Percentiles rank a stretch among this genome's conserved stretches.
phyloP scores from a whole-genome alignment of 2,329 filamentous ascomycete genomes.

The Fusarium sp. region DNA sequence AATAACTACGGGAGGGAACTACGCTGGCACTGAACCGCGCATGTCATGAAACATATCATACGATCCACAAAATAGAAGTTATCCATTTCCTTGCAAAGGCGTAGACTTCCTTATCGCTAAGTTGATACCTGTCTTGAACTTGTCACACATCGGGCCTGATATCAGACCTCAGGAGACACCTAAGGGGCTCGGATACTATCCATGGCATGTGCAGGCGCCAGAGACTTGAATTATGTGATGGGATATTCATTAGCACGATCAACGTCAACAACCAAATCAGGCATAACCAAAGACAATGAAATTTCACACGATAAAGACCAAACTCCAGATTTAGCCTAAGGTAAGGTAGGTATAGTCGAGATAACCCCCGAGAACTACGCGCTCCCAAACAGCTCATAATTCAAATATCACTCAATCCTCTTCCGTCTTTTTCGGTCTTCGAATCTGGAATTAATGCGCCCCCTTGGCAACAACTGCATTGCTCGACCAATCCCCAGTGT shows the following conservation, averaged over 20 bases:
- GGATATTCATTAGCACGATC: neutral
- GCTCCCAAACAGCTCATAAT: constrained; percentile 36
- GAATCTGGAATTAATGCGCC: constrained; percentile 32
- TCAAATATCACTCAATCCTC: constrained; percentile 10
- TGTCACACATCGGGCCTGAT: neutral
- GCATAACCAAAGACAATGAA: neutral
- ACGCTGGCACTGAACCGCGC: neutral
- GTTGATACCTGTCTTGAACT: neutral
- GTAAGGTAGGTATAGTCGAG: constrained; percentile 44
- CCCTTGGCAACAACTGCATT: constrained; percentile 26
- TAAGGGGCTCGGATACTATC: no score
- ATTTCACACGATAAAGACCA: constrained; percentile 33
- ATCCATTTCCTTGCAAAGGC: neutral
- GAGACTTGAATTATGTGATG: neutral
- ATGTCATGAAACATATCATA: constrained; percentile 1
- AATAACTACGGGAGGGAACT: constrained; percentile 2
- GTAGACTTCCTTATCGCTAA: neutral
- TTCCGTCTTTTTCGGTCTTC: constrained; percentile 17
- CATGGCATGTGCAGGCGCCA: no score
- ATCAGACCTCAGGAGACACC: no score
- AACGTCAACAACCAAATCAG: neutral
- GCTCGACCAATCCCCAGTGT: constrained; percentile 19
- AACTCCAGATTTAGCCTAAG: constrained; percentile 44
- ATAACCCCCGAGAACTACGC: constrained; percentile 43
- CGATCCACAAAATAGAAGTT: neutral